A percentile compares a stretch with the other conserved stretches of the same genome.
Conservation (phyloP, 176 grass and related monocot genomes). For the Saccharum spontaneum region DNA sequence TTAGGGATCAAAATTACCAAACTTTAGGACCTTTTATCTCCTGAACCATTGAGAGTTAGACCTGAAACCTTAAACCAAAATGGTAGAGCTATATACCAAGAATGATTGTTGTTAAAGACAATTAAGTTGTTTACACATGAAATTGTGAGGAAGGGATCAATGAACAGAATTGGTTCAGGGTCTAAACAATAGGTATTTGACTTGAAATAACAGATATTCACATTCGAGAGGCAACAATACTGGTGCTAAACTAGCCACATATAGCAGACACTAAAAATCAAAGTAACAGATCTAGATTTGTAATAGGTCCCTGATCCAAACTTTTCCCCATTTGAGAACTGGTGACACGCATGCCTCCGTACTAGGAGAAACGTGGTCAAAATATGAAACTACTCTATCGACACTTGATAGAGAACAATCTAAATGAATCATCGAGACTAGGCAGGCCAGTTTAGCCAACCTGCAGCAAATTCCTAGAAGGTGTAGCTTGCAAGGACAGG, state of each 20-base stretch:
- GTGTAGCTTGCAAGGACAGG: neutral
- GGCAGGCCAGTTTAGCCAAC: neutral
- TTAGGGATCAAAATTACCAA: no score
- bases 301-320: neutral
- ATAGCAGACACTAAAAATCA: neutral
- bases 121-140: no score
- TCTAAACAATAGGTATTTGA: no score
- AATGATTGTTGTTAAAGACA: no score
- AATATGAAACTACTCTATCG: neutral
- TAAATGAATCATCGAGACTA: neutral
- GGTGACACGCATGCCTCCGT: neutral
- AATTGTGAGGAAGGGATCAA: neutral
- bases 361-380: neutral
- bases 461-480: neutral
- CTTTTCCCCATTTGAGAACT: neutral
- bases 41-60: no score
- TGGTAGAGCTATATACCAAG: no score
- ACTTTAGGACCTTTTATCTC: no score
- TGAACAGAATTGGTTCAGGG: neutral
- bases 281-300: neutral
- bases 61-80: no score
- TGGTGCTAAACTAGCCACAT: neutral
- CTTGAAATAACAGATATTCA: no score
- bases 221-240: neutral
- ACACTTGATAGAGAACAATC: neutral